Conservation (phyloP, 192 early-diverging fungal species). For the Globomyces pollinis-pini region DNA sequence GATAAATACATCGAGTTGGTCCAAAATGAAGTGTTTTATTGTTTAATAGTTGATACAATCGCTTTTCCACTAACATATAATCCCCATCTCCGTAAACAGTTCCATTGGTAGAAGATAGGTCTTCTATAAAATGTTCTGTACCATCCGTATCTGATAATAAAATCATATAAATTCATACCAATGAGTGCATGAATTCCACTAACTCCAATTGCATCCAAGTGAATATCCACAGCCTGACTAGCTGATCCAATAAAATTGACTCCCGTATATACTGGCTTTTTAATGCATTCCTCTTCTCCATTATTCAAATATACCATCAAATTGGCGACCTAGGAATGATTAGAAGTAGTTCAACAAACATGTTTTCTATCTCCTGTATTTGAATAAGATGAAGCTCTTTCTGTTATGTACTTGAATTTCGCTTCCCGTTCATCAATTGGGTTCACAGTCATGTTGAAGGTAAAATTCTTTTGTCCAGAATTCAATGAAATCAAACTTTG, state of each 20-base stretch:
- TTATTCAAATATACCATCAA: no score
- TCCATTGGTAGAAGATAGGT: constrained; percentile 33
- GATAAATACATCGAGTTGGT: constrained; percentile 19
- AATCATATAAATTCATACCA: constrained; percentile 12
- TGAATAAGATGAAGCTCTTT: no score
- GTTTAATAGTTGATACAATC: constrained; percentile 23
- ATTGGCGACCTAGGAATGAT: no score
- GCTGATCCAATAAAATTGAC: constrained; percentile 22
- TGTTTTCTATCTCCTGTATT: no score
- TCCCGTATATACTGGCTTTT: constrained; percentile 21
- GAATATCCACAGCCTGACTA: constrained; percentile 6
- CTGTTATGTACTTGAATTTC: no score
- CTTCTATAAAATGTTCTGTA: constrained; percentile 29
- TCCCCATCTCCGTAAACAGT: constrained; percentile 13
- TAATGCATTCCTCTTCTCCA: no score
- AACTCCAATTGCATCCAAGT: constrained; percentile 15
- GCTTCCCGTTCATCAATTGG: no score
- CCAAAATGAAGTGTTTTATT: constrained; percentile 21
- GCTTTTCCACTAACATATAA: not conserved
- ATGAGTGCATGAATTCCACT: constrained; percentile 26
- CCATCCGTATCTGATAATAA: constrained; percentile 15
- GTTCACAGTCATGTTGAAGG: no score
- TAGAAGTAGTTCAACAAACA: no score
- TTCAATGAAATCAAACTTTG: no score
- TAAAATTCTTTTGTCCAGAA: no score